Evolutionary conservation across 805 yeast genomes (phyloP), one percentile per base, ranked within the genome.

Genomic region (Yarrowia alimentaria): DNA sequence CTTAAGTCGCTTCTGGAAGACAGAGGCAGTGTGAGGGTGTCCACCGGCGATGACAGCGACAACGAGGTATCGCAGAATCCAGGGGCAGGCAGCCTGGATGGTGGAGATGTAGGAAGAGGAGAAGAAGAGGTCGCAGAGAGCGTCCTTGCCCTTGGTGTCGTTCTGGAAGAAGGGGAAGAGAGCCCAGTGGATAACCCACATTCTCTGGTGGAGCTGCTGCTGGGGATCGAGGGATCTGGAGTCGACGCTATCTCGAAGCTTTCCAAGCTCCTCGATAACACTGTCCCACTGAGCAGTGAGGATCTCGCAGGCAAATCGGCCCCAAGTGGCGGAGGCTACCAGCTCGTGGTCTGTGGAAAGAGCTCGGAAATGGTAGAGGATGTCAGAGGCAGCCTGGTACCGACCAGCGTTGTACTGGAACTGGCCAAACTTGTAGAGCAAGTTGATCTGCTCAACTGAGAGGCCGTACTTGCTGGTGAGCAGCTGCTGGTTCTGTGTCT

Each of bases 141-240:
- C 70, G 50, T 78, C 82, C 22, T 73, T 61, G 8, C 83, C 82
- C 51, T 71, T 69, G 50, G 71, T 77, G 40, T 65, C 64, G 60
- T 75, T 74, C 50, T 43, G 50, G 72, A 79, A 79, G 60, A 76
- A 78, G 56, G 81, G 80, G 70, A 80, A 81, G 55, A 82, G 67
- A 1, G 83, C 70, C 80, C 85, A 81, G 67, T 81, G 87, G 61
- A 81, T 76, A 54, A 81, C 67, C 85, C 86, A 81, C 25, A 81
- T 74, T 61, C 84, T 76, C 58, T 78, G 71, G 63, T 80, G 79
- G 51, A 81, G 71, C 66, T 79, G 86, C 45, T 70, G 72, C 57
- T 78, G 66, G 35, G 84, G 77, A 52, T 78, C 76, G 13, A 74
- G 69, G 57, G 71, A 68, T 64, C 80, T 71, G 26, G 76, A 71